Base-by-base conservation (phyloP, 148 eudicot genomes). In the Nepenthes gracilis region DNA sequence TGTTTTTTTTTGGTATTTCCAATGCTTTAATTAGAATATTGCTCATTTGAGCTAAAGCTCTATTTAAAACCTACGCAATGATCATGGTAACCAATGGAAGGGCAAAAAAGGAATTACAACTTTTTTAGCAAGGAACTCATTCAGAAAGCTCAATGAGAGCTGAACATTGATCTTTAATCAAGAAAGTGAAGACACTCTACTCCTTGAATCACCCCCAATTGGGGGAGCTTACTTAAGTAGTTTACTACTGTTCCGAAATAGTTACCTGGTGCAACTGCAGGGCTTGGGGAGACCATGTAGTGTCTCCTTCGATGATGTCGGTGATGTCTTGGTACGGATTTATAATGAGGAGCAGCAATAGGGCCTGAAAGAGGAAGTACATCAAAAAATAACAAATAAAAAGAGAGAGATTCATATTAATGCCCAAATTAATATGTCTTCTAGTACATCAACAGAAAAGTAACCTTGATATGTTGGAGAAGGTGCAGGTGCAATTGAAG, bases 391-490 rank as follows among this genome's bases (percentile, higher is more conserved):
- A 50, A 64, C 34, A 49, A 14, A 23, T 6, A 62, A 38, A 33
- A 52, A 43, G 52, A 47, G 1, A 14, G 48, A 43, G 36, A 14
- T 65, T 36, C 47, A 58, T 51, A 55, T 35, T 55, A 33, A 63
- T 49, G 53, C 12, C 6, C 2, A 3, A 10, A 2, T 49, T 6
- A 49, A 10, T 9, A 49, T 49, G 15, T 11, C 53, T n/a, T n/a
- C 12, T n/a, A 5, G 2, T 12, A 49, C 0, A 49, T 5, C 15
- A 6, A 49, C 6, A 6, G 54, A 36, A 57, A 32, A 50, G 40
- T 70, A 88, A 23, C 97, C 96, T 78, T 62, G 84, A 76, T 74
- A 53, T 35, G 72, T 34, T 6, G 85, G 88, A 75, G 95, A 79
- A 48, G 87, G 85, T 73, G 82, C 69, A 36, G 83, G 85, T 13